These are phyloP conservation scores for Phytophthora constricta DNA, from an alignment of 352 stramenopile species.

Conservation along the genomic window DNA sequence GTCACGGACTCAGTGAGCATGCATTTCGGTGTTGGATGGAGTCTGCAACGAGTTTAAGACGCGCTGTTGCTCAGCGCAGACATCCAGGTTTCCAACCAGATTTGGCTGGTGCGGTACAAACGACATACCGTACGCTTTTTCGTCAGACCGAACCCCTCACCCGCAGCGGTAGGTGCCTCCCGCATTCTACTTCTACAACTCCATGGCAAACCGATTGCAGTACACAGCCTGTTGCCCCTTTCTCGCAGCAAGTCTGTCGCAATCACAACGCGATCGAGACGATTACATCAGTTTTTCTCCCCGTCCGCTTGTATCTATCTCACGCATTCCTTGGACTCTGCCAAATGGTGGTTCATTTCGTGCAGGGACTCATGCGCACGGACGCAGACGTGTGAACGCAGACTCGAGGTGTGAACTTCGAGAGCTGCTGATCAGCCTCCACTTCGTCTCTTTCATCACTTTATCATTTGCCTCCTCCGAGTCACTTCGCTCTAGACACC, in stretches of 20 bases:
- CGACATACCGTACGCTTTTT: too few relatives aligned
- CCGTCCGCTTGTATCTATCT: neutral
- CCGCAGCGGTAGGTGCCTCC: too few relatives aligned
- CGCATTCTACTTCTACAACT: too few relatives aligned
- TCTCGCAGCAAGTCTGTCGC: conserved; percentile 19
- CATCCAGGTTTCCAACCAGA: too few relatives aligned
- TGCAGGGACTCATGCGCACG: neutral
- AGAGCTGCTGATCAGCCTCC: neutral
- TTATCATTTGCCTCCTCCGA: conserved; percentile 5
- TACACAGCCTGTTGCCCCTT: too few relatives aligned
- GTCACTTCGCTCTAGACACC: neutral
- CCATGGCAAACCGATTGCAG: neutral
- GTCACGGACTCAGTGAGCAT: too few relatives aligned
- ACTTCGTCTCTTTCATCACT: conserved; percentile 2
- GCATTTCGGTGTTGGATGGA: too few relatives aligned
- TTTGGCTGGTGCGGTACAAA: too few relatives aligned
- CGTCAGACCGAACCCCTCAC: too few relatives aligned
- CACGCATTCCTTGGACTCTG: neutral
- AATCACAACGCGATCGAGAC: conserved; percentile 8
- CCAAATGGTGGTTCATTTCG: neutral
- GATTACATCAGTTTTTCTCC: conserved; percentile 15
- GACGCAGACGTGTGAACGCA: neutral
- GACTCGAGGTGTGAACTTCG: too few relatives aligned
- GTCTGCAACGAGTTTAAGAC: too few relatives aligned
- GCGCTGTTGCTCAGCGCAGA: too few relatives aligned